Evolutionary conservation across 345 rosid species (phyloP), one percentile per base, ranked within the genome.

Genomic region (Bruguiera sexangula): DNA sequence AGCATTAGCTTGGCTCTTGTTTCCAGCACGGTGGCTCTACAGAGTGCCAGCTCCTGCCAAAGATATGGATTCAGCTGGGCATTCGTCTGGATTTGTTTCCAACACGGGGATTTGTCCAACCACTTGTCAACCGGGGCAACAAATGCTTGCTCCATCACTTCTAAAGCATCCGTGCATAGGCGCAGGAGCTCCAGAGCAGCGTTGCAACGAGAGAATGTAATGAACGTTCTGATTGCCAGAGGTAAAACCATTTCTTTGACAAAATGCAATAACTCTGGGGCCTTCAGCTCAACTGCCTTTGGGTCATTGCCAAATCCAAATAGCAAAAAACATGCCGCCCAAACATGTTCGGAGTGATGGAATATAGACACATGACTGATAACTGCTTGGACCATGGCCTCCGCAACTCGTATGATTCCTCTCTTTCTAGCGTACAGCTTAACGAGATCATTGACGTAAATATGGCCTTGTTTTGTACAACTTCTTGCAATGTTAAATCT

Each of bases 41-140:
- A 73, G 11, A 95, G 75, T 1, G 98, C 99, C 63, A 95, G 85
- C 60, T 95, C 99, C 87, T 92, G 89, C 98, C 98, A 95, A 6
- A 95, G 88, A 48, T 70, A 76, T 11, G 99, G 99, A 84, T 73
- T 56, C 72, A 92, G 70, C 79, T 92, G 96, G 4, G 99, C 99
- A 22, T 84, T 89, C 1, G 96, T 92, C 80, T 82, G 90, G 67
- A 87, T 75, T 0, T 98, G 96, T 77, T 93, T 83, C 96, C 98
- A 95, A 72, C 99, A 92, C 24, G 87, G 86, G 15, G 99, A 87
- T 61, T 80, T 87, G 70, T 95, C 96, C 64, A 86, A 76, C 96
- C 91, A 92, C 69, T 86, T 92, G 70, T 89, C 92, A 1, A 92
- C 94, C 0, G 98, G 98, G 2, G 96, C 82, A 20, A 92, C 96